Percentiles rank a stretch among this genome's conserved stretches.
Evolutionary conservation across 1,284 basidiomycete genomes (phyloP).

Genomic region (Ceratorhiza oryzae-sativae): DNA sequence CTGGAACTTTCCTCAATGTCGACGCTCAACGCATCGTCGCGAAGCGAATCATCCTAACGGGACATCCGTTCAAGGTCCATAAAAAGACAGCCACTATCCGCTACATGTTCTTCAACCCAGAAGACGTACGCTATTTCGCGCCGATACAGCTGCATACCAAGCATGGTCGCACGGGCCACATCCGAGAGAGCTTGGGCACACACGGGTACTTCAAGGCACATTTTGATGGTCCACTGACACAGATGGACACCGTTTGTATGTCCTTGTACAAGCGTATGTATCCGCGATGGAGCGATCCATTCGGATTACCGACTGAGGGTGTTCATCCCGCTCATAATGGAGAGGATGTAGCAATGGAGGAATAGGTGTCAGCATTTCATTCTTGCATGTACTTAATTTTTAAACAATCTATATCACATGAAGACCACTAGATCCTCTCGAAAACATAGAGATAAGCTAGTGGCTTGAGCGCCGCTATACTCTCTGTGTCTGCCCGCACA

Average conservation of each 20-base stretch:
- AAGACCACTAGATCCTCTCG: conserved; percentile 58
- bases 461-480: conserved; percentile 73
- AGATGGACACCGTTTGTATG: conserved; percentile 97
- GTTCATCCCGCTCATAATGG: background rate
- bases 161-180: conserved; percentile 90
- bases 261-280: conserved; percentile 89
- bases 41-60: conserved; percentile 92
- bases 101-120: conserved; percentile 98
- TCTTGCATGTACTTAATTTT: conserved; percentile 24
- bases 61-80: conserved; percentile 97
- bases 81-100: conserved; percentile 97
- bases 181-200: conserved; percentile 92
- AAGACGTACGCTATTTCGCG: conserved; percentile 93
- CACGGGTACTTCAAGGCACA: conserved; percentile 98
- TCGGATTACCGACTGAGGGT: conserved; percentile 48
- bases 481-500: conserved; percentile 75
- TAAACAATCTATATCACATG: background rate
- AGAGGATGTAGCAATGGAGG: conserved; percentile 38
- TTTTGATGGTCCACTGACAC: conserved; percentile 93
- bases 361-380: background rate
- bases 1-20: conserved; percentile 85
- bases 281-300: conserved; percentile 78
- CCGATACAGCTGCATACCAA: conserved; percentile 95
- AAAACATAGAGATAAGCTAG: conserved; percentile 91
- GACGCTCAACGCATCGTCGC: conserved; percentile 92